Base-by-base conservation (phyloP, 2,329 filamentous ascomycete genomes). In the Xylaria polymorpha region DNA sequence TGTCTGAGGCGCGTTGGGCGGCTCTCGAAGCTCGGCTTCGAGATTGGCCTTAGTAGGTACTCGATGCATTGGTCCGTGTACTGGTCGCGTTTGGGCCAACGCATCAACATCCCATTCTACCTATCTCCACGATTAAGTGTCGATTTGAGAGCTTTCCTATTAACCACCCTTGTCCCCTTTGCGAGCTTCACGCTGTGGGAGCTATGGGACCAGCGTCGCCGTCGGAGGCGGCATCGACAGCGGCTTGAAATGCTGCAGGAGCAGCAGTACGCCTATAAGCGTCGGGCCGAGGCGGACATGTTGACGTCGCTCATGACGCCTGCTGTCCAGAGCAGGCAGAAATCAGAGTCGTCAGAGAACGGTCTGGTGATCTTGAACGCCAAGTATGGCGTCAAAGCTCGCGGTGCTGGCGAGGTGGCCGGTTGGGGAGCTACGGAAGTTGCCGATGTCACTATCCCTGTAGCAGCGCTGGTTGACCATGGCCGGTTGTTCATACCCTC, bases 291-390 rank as follows among this genome's bases (percentile, higher is more conserved):
- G n/a, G 29, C 50, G 50, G 50, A 53, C 50, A 53, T 29, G 18
- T 3, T 53, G 50, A 35, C 50, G 50, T 53, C 50, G 12, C 50
- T 53, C 15, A 53, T 53, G 15, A 8, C 29, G 50, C 50, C 50
- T 12, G 50, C 50, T 35, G 29, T 35, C 10, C 29, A 53, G 15
- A n/a, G 29, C 29, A 53, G 15, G 50, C 50, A 53, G 15, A 53
- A 20, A 5, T 18, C 18, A 53, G 29, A 35, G 15, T 84, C 1
- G 84, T 10, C 4, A 5, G 75, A 76, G 3, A 80, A 81, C 29
- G 82, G 82, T 0, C 79, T 87, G n/a, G 81, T 85, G 14, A 81
- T 87, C n/a, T 66, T 85, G 60, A 82, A 81, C 66, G 85, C 85
- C 64, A 85, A 83, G 72, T 86, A 83, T 67, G 84, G 85, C 25